Evolutionary conservation across 2,329 filamentous ascomycete species (phyloP), one percentile per base, ranked within the genome.

Genomic region (Onygenales sp.): DNA sequence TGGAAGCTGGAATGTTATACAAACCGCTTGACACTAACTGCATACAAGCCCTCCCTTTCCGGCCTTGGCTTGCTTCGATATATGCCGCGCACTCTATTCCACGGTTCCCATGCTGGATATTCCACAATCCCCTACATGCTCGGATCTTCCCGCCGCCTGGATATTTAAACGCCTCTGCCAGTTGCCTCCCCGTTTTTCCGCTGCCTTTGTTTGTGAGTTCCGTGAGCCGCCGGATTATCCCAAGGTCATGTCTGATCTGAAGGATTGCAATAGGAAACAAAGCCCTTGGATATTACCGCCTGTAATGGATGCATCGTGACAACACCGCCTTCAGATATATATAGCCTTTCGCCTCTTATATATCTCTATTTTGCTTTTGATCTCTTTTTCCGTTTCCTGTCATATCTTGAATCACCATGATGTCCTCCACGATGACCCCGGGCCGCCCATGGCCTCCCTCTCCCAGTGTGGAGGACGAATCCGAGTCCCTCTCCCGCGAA

Each of bases 391-490:
- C 40, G 27, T 57, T 42, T 51, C 14, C 27, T 13, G 21, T 46
- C 21, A 45, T 49, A 46, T 42, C 11, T 43, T 57, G 54, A 42
- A 57, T 55, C 43, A 51, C 33, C 36, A 54, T 54, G 32, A 65
- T 65, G 62, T 55, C 58, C 47, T 56, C 58, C 37, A 54, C 58
- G 51, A 58, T 59, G 57, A 56, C 60, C 54, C 59, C 63, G 52
- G 61, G 64, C 55, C 59, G 63, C 43, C 63, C 59, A 48, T 71
- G 67, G 68, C 72, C 73, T 36, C 74, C 73, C 17, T 65, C 65
- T 52, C 73, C 74, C 31, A 68, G 58, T 49, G 74, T 74, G 51
- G 74, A 76, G 57, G 73, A 75, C 54, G 73, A 74, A 58, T 56
- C 61, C n/a, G 61, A 63, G 36, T 69, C 73, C 33, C 64, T 75